phyloP scores from a whole-genome alignment of 2,329 filamentous ascomycete genomes.

The Karstenula rhodostoma region DNA sequence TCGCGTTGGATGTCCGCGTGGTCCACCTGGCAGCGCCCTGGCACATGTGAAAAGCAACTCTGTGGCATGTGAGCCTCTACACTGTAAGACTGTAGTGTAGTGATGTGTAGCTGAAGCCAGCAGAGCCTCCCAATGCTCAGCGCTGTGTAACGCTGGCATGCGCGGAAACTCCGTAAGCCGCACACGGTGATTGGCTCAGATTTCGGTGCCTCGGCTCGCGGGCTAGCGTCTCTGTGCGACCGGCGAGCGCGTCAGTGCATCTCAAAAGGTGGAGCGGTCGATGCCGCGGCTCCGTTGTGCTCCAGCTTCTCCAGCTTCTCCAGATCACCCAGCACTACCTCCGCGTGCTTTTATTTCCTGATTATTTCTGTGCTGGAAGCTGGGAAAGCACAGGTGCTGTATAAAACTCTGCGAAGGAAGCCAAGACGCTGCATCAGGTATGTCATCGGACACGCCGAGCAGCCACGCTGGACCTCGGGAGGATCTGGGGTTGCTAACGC shows the following conservation, averaged over 20 bases:
- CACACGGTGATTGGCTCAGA: not conserved
- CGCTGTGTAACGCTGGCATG: not conserved
- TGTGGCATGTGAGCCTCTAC: not conserved
- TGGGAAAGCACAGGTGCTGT: not conserved
- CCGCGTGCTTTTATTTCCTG: not conserved
- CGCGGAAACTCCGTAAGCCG: not conserved
- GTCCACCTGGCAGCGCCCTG: not conserved
- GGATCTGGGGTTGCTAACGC: slow-evolving; percentile 1
- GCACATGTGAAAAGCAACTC: not conserved
- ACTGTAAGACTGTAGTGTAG: not conserved
- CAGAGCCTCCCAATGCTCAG: not conserved
- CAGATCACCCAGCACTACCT: not conserved
- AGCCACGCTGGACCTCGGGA: not conserved
- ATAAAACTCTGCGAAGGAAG: not conserved
- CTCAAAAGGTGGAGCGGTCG: slow-evolving; percentile 5
- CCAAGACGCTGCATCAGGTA: slow-evolving; percentile 9
- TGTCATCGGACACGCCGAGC: slow-evolving; percentile 16
- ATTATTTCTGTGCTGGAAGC: not conserved
- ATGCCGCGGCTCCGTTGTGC: slow-evolving; percentile 9
- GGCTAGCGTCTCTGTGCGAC: not conserved
- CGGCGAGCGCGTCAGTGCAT: slow-evolving; percentile 1
- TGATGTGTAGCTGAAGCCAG: not conserved
- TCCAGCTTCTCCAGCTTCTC: slow-evolving; percentile 7
- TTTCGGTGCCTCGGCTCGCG: slow-evolving; percentile 8
- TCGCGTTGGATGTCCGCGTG: slow-evolving; percentile 9